These are phyloP conservation scores for Escallonia rubra DNA, from an alignment of 129 eudicot species.

Conservation along the genomic window DNA sequence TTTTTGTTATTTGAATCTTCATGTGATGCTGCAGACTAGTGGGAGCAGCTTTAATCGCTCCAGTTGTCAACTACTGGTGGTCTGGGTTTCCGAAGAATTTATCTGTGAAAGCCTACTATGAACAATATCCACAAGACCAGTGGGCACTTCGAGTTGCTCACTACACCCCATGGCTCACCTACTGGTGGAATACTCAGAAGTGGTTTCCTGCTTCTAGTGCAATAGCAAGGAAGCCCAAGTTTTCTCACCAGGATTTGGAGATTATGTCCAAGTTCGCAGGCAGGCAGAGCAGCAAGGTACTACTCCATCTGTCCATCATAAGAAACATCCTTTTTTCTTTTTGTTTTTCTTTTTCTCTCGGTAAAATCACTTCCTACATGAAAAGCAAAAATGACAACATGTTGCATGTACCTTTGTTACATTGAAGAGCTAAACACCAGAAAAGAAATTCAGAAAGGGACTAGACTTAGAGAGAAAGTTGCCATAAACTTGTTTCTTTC, in stretches of 20 bases:
- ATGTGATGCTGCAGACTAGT: slow-evolving; percentile 21
- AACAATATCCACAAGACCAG: slow-evolving; percentile 49
- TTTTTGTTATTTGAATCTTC: no score
- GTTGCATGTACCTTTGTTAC: no score
- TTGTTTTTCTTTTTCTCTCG: no score
- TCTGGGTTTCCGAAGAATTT: slow-evolving; percentile 45
- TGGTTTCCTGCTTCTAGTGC: slow-evolving; percentile 63
- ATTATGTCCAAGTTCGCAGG: slow-evolving; percentile 16
- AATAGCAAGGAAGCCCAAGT: slow-evolving; percentile 35
- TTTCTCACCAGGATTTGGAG: slow-evolving; percentile 40
- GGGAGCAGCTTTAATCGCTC: slow-evolving; percentile 46
- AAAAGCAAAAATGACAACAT: no score
- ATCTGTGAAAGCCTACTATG: slow-evolving; percentile 43
- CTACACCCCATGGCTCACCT: slow-evolving; percentile 54
- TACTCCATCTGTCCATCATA: no score
- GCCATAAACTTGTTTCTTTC: no score
- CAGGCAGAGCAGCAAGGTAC: not conserved
- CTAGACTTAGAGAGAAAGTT: no score
- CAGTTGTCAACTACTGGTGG: slow-evolving; percentile 85
- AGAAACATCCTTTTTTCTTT: no score
- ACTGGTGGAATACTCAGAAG: slow-evolving; percentile 80
- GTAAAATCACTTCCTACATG: no score
- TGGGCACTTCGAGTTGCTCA: slow-evolving; percentile 66
- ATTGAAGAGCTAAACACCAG: no score
- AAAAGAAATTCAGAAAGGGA: no score